Evolutionary conservation across 257 asterid species (phyloP).

Genomic region (Nyctanthes arbortristis): DNA sequence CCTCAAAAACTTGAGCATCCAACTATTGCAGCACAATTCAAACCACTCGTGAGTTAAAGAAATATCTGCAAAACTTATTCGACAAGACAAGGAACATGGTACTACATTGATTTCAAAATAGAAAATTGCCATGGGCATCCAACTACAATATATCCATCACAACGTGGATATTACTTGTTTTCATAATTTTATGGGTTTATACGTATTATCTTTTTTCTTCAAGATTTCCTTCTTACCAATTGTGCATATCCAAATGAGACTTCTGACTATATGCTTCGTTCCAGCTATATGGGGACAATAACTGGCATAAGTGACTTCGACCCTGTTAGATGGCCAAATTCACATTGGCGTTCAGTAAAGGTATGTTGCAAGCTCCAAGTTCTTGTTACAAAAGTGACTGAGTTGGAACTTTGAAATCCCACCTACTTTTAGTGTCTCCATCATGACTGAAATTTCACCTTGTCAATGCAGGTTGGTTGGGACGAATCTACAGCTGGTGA

Average conservation of each 20-base stretch:
- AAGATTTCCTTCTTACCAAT: too few relatives aligned
- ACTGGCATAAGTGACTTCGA: conserved; percentile 78
- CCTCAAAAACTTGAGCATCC: too few relatives aligned
- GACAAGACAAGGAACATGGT: not conserved
- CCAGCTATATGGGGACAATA: conserved; percentile 87
- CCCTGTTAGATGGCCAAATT: conserved; percentile 67
- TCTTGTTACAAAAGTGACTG: not conserved
- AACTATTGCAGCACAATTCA: too few relatives aligned
- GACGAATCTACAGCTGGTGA: conserved; percentile 89
- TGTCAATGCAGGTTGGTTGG: conserved; percentile 70
- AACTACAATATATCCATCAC: not conserved
- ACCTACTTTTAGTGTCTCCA: not conserved
- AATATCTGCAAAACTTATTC: not conserved
- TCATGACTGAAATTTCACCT: not conserved
- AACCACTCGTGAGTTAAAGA: not conserved
- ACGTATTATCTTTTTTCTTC: not conserved
- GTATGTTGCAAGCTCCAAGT: conserved; percentile 24
- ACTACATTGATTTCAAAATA: not conserved
- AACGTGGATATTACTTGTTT: not conserved
- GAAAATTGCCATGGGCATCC: not conserved
- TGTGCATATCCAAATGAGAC: not conserved
- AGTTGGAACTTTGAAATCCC: not conserved
- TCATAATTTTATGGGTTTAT: not conserved
- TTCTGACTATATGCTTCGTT: conserved; percentile 21
- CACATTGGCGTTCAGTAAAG: conserved; percentile 92